Evolutionary conservation across 371 early-diverging fungal genomes (phyloP), one percentile per base, ranked within the genome.

Genomic region (Zopfochytrium polystomum): DNA sequence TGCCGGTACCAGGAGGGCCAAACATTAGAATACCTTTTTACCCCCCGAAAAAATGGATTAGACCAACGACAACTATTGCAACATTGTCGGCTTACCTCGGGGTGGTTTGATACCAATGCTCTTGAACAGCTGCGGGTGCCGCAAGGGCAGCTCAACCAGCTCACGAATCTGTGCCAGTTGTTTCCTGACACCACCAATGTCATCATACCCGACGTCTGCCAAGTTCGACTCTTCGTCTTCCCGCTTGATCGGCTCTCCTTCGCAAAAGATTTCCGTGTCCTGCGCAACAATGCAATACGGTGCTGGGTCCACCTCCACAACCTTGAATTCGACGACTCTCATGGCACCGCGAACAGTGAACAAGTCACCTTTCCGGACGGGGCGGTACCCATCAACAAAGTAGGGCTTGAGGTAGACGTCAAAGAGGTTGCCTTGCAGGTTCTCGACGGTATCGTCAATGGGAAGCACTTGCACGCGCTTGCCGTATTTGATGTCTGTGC

Each of bases 81-180:
- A n/a, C n/a, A n/a, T n/a, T n/a, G n/a, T n/a, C n/a, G n/a, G n/a
- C n/a, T n/a, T 44, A 61, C 97, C 98, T 59, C 95, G 87, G 15
- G 99, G 99, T 27, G 99, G 99, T 79, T 97, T 98, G 73, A 98
- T 94, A 80, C 99, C 99, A 67, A 98, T 93, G 44, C 88, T 90
- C 80, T 95, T 92, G 89, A 96, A 99, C 4, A 86, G 71, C 75
- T 94, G 93, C 47, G 99, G 98, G 74, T 98, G 98, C 62, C 98
- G 90, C 35, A 99, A 86, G 32, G 99, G 99, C 45, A 99, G 86
- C 73, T 99, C 99, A 31, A 99, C 96, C 68, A 97, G 81, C 79
- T 99, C 99, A 72, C 98, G 93, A 62, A 99, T 99, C 81, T 99
- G 98, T 11, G 99, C 99, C 87, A 99, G 90, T 77, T 99, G 99